These are phyloP conservation scores for Auricularia sp. DNA, from an alignment of 768 basidiomycete species.

Conservation along the genomic window DNA sequence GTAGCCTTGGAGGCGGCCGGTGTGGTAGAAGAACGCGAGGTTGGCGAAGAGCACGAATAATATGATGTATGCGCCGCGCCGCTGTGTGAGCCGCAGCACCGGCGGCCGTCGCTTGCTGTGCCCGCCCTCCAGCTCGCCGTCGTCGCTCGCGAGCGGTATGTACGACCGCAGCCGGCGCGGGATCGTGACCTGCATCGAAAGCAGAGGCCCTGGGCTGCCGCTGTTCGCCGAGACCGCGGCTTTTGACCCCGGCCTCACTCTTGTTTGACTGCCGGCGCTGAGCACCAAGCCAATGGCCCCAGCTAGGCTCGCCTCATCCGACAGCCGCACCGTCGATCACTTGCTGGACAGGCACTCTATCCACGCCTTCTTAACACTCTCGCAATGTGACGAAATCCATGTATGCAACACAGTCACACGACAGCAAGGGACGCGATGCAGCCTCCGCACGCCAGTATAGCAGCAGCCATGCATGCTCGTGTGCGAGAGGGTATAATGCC, in stretches of 20 bases:
- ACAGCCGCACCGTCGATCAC: not conserved
- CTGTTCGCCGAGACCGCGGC: not conserved
- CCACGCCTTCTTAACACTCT: too few species aligned
- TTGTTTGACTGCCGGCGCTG: not conserved
- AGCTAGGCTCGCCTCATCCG: not conserved
- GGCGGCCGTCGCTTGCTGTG: not conserved
- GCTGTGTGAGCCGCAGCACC: not conserved
- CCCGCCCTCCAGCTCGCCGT: not conserved
- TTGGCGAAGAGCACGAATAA: slow-evolving; percentile 1
- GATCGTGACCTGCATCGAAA: not conserved
- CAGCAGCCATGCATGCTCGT: not conserved
- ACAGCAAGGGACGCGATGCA: not conserved
- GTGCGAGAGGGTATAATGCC: not conserved
- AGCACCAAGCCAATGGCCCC: too few species aligned
- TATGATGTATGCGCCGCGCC: not conserved
- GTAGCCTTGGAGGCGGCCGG: not conserved
- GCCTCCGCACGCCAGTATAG: not conserved
- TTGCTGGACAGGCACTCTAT: too few species aligned
- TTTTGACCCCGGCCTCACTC: not conserved
- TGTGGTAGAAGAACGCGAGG: not conserved
- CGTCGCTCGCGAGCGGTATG: not conserved
- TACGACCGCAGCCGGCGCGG: not conserved
- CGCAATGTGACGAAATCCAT: not conserved
- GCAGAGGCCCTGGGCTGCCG: not conserved
- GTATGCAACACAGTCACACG: not conserved